These are phyloP conservation scores for Ceratocystis lukuohia DNA, from an alignment of 2,329 filamentous ascomycete species.

Conservation along the genomic window DNA sequence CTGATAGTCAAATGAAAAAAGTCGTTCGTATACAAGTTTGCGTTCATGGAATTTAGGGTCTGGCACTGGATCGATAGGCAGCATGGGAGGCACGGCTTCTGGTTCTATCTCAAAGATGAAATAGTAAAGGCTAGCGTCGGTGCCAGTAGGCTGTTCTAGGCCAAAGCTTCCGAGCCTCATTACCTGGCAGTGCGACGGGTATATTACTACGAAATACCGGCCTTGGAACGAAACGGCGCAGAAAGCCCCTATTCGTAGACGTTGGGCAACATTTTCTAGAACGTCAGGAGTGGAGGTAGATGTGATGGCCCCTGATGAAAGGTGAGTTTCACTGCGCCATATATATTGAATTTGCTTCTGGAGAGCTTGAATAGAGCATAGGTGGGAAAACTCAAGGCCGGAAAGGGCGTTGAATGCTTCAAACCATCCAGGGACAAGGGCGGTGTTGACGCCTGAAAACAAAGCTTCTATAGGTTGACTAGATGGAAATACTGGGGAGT, in stretches of 20 bases:
- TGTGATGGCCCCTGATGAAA: slow-evolving; percentile 20
- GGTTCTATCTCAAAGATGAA: slow-evolving; percentile 27
- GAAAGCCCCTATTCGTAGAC: slow-evolving; percentile 28
- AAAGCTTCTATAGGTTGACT: neutral
- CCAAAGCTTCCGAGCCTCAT: slow-evolving; percentile 25
- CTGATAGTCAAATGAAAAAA: slow-evolving; percentile 27
- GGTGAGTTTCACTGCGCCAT: neutral
- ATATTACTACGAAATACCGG: slow-evolving; percentile 29
- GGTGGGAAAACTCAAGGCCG: slow-evolving; percentile 27
- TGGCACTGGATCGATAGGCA: neutral
- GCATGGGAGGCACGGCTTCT: slow-evolving; percentile 10
- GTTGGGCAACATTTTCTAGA: slow-evolving; percentile 26
- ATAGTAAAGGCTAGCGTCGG: slow-evolving; percentile 26
- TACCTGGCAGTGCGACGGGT: slow-evolving; percentile 27
- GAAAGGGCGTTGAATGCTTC: slow-evolving; percentile 23
- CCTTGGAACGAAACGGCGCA: slow-evolving; percentile 27
- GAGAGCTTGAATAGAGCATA: slow-evolving; percentile 27
- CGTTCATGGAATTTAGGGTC: neutral
- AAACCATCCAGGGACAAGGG: slow-evolving; percentile 22
- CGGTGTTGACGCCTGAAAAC: slow-evolving; percentile 6
- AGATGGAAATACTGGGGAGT: neutral
- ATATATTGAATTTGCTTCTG: slow-evolving; percentile 2
- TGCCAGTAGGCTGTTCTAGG: slow-evolving; percentile 14
- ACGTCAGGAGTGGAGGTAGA: slow-evolving; percentile 9
- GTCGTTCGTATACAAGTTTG: slow-evolving; percentile 24